phyloP scores from a whole-genome alignment of 495 filamentous ascomycete genomes.

The Daldinia childiae region DNA sequence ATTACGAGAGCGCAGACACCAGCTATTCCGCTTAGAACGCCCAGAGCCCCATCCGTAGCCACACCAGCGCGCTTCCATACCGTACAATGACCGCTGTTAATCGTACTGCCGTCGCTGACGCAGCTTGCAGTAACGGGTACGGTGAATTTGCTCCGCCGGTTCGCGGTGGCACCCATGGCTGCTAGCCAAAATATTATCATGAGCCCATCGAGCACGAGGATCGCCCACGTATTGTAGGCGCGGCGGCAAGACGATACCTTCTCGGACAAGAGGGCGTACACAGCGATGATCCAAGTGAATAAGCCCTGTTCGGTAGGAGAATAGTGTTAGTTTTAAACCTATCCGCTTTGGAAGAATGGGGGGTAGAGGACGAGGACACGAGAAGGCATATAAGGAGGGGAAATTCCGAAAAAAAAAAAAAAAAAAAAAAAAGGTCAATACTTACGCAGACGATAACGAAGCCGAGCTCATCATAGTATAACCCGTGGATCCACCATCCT shows the following conservation, averaged over 20 bases:
- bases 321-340: constrained; percentile 8
- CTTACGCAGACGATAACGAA: constrained; percentile 56
- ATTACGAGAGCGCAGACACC: constrained; percentile 54
- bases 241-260: constrained; percentile 47
- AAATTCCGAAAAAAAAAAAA: too few species aligned
- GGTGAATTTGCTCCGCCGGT: constrained; percentile 51
- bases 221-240: constrained; percentile 58
- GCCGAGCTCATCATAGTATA: constrained; percentile 51
- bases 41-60: constrained; percentile 40
- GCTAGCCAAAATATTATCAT: constrained; percentile 60
- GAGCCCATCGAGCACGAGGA: constrained; percentile 55
- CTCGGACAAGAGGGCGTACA: constrained; percentile 54
- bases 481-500: constrained; percentile 53
- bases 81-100: constrained; percentile 51
- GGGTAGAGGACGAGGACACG: background rate
- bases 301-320: constrained; percentile 45
- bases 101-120: constrained; percentile 50
- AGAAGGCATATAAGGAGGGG: background rate
- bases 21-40: constrained; percentile 52
- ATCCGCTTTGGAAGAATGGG: background rate
- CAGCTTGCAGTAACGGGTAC: constrained; percentile 47
- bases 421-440: constrained; percentile 3
- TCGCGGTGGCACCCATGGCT: constrained; percentile 56
- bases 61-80: constrained; percentile 45
- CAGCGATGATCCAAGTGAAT: constrained; percentile 56